Conservation (phyloP, 257 asterid genomes). For the Nicotiana benthamiana region DNA sequence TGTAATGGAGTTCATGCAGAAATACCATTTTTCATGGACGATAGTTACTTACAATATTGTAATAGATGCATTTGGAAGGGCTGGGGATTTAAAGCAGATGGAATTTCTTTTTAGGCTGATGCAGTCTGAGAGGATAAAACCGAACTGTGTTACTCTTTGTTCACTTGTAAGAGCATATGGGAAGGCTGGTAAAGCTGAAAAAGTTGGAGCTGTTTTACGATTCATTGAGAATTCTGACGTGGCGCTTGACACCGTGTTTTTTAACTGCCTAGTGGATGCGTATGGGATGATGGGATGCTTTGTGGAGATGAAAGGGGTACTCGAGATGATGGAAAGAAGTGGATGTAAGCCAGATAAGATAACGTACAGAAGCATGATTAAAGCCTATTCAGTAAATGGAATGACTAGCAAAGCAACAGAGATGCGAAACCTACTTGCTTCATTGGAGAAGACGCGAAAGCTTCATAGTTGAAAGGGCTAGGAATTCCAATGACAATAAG, state of each 20-base stretch:
- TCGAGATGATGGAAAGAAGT: conserved; percentile 62
- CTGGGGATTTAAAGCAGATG: conserved; percentile 72
- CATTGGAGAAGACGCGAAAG: conserved; percentile 11
- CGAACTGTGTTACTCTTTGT: conserved; percentile 75
- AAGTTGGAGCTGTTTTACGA: conserved; percentile 47
- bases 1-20: conserved; percentile 93
- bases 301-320: conserved; percentile 68
- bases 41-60: conserved; percentile 78
- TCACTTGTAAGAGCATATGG: conserved; percentile 81
- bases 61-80: conserved; percentile 88
- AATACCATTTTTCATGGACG: conserved; percentile 77
- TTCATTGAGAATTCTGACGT: conserved; percentile 65
- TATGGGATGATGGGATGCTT: conserved; percentile 91
- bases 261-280: conserved; percentile 78
- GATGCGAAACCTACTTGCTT: conserved; percentile 45
- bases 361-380: conserved; percentile 74
- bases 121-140: conserved; percentile 83
- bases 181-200: conserved; percentile 49
- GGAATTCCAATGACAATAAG: neutral
- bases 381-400: conserved; percentile 49
- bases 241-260: conserved; percentile 65
- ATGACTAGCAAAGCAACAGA: conserved; percentile 61
- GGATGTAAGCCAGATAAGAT: conserved; percentile 73
- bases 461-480: neutral
- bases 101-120: conserved; percentile 78